These are phyloP conservation scores for Scedosporium minutisporum DNA, from an alignment of 2,329 filamentous ascomycete species.

Conservation along the genomic window DNA sequence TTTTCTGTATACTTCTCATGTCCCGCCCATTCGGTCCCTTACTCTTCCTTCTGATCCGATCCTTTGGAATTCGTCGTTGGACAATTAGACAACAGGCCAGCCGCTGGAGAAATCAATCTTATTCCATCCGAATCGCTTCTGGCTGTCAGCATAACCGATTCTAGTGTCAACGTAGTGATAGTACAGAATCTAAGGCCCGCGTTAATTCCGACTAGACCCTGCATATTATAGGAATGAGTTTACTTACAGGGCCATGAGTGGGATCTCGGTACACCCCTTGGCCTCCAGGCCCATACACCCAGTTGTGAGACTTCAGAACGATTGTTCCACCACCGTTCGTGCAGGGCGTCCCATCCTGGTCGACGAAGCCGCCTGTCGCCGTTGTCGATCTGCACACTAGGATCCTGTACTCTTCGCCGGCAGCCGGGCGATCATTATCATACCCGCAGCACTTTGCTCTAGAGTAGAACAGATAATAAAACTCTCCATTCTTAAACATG, in stretches of 20 bases:
- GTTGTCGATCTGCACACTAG: slow-evolving; percentile 50
- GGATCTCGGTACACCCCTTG: slow-evolving; percentile 33
- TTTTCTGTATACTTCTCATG: no score
- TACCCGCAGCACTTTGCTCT: slow-evolving; percentile 54
- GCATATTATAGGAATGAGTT: no score
- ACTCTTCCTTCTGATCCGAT: no score
- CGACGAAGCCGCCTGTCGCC: slow-evolving; percentile 45
- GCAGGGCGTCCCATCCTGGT: slow-evolving; percentile 43
- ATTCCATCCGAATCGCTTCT: background rate
- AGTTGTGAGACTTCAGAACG: slow-evolving; percentile 49
- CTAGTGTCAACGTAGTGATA: slow-evolving; percentile 23
- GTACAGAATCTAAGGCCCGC: slow-evolving; percentile 29
- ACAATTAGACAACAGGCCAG: background rate
- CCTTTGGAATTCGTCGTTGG: no score
- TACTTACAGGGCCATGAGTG: slow-evolving; percentile 13
- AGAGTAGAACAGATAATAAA: slow-evolving; percentile 58
- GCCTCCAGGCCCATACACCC: slow-evolving; percentile 56
- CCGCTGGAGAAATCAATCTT: background rate
- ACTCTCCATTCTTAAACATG: slow-evolving; percentile 43
- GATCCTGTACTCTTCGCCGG: slow-evolving; percentile 56
- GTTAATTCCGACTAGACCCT: no score
- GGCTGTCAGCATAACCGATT: background rate
- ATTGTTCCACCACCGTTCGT: slow-evolving; percentile 51
- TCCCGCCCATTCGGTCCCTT: no score
- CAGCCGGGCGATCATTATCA: slow-evolving; percentile 36